Evolutionary conservation across 1,284 basidiomycete species (phyloP).

Genomic region (Moesziomyces antarcticus): DNA sequence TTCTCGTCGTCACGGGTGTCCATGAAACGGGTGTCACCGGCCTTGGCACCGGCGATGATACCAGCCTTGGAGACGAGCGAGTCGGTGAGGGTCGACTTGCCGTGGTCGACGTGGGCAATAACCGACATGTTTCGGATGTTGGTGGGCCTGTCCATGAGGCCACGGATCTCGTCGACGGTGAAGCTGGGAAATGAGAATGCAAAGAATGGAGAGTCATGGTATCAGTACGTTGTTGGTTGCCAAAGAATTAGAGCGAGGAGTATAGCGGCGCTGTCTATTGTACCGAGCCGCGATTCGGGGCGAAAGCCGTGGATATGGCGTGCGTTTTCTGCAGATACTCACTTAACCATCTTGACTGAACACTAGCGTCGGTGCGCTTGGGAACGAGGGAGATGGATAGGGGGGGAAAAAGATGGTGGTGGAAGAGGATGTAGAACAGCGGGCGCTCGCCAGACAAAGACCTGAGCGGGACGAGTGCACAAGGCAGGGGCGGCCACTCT

Average conservation of each 20-base stretch:
- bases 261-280: too few species aligned
- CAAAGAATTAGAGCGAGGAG: too few species aligned
- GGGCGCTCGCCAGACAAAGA: slow-evolving; percentile 7
- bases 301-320: too few species aligned
- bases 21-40: slow-evolving; percentile 94
- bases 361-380: slow-evolving; percentile 47
- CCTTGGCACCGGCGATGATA: slow-evolving; percentile 95
- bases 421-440: slow-evolving; percentile 12
- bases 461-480: slow-evolving; percentile 2
- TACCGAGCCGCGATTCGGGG: too few species aligned
- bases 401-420: slow-evolving; percentile 26
- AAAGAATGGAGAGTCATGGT: slow-evolving; percentile 4
- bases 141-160: slow-evolving; percentile 86
- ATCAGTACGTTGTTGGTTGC: slow-evolving; percentile 8
- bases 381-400: slow-evolving; percentile 42
- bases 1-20: slow-evolving; percentile 99
- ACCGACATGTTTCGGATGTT: slow-evolving; percentile 93
- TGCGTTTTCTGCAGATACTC: slow-evolving; percentile 19
- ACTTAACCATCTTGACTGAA: slow-evolving; percentile 58
- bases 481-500: too few species aligned
- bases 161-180: slow-evolving; percentile 79
- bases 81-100: slow-evolving; percentile 99
- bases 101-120: slow-evolving; percentile 84
- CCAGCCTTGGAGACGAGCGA: slow-evolving; percentile 99
- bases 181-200: slow-evolving; percentile 57